Conservation (phyloP, 805 yeast species). For the Kazachstania psychrophila region DNA sequence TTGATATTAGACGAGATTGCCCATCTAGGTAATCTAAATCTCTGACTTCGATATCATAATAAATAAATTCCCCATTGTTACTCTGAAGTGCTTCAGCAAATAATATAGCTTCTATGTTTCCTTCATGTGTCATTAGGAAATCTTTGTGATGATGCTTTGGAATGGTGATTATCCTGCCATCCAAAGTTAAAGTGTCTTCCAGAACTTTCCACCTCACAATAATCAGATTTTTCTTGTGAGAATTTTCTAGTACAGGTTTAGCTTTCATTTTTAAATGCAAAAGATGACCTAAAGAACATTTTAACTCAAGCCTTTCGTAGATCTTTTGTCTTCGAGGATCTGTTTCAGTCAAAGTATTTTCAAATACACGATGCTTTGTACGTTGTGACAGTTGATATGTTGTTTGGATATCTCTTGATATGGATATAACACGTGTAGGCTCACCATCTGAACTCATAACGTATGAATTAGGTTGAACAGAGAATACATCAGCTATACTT, state of each 20-base stretch:
- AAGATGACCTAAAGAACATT: slow-evolving; percentile 18
- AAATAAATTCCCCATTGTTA: slow-evolving; percentile 23
- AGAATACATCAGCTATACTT: slow-evolving; percentile 27
- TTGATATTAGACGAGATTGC: slow-evolving; percentile 27
- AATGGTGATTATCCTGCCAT: slow-evolving; percentile 15
- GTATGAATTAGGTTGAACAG: slow-evolving; percentile 30
- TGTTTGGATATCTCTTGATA: slow-evolving; percentile 36
- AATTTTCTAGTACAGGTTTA: slow-evolving; percentile 17
- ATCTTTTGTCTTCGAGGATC: slow-evolving; percentile 6
- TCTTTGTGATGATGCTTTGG: slow-evolving; percentile 21
- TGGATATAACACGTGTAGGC: slow-evolving; percentile 32
- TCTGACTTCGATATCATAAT: slow-evolving; percentile 36
- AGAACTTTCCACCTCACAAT: slow-evolving; percentile 16
- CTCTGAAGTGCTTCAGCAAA: slow-evolving; percentile 21
- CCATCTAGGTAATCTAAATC: slow-evolving; percentile 27
- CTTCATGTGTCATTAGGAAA: slow-evolving; percentile 18
- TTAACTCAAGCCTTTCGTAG: slow-evolving; percentile 16
- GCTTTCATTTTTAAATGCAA: slow-evolving; percentile 13
- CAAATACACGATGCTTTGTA: slow-evolving; percentile 17
- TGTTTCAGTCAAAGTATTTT: neutral
- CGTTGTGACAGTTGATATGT: slow-evolving; percentile 34
- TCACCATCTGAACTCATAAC: slow-evolving; percentile 39
- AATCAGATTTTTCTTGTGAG: slow-evolving; percentile 11
- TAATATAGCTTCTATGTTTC: slow-evolving; percentile 19
- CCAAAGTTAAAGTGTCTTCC: slow-evolving; percentile 15